Percentiles rank a stretch among this genome's conserved stretches.
These are phyloP conservation scores for Fraxinus quadrangulata DNA, from an alignment of 257 asterid species.

Conservation along the genomic window DNA sequence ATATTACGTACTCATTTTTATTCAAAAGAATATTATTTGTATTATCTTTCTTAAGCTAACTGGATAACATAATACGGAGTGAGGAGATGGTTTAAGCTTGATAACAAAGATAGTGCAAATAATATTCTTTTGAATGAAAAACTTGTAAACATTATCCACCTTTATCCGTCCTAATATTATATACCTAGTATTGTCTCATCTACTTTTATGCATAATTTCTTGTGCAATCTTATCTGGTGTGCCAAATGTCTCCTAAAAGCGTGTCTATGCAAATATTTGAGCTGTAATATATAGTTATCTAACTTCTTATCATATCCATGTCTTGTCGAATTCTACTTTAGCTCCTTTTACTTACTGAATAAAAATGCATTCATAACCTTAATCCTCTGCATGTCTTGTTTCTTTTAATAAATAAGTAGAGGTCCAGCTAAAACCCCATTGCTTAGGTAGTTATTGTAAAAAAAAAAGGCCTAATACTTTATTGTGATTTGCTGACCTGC, in stretches of 20 bases:
- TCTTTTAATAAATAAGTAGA: neutral
- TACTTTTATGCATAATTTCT: neutral
- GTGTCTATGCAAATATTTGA: neutral
- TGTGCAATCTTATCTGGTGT: neutral
- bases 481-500: neutral
- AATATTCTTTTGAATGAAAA: neutral
- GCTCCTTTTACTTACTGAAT: neutral
- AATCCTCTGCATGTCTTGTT: neutral
- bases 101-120: neutral
- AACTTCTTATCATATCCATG: neutral
- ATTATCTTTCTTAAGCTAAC: too few species aligned
- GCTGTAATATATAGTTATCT: neutral
- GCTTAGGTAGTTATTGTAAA: neutral
- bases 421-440: neutral
- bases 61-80: neutral
- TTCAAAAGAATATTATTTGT: neutral
- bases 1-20: neutral
- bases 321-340: neutral
- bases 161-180: neutral
- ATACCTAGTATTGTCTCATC: neutral
- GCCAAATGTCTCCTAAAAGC: neutral
- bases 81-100: neutral
- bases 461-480: neutral
- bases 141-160: too few species aligned
- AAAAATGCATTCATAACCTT: neutral